Conservation (phyloP, 2,329 filamentous ascomycete genomes). For the Penicillium frequentans region DNA sequence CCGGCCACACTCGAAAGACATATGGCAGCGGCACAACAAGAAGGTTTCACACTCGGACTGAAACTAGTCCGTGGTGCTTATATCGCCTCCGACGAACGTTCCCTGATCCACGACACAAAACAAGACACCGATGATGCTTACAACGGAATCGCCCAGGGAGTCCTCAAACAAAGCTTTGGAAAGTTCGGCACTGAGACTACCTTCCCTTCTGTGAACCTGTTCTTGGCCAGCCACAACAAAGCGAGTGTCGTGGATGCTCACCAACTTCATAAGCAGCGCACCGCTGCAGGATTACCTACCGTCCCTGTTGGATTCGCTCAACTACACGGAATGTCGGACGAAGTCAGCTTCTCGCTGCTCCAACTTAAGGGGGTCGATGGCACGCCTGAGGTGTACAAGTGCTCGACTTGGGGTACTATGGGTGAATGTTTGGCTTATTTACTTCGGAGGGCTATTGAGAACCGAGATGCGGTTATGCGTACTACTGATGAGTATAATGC, state of each 20-base stretch:
- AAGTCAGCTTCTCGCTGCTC: constrained; percentile 57
- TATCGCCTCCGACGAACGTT: constrained; percentile 66
- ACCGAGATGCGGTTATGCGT: constrained; percentile 57
- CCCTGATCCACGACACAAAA: constrained; percentile 72
- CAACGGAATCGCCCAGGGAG: constrained; percentile 68
- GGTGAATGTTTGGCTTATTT: constrained; percentile 79
- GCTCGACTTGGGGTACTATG: constrained; percentile 57
- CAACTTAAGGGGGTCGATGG: constrained; percentile 38
- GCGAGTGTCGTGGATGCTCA: constrained; percentile 63
- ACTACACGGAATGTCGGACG: constrained; percentile 62
- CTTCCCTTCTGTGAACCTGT: constrained; percentile 63
- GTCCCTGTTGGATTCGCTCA: constrained; percentile 57
- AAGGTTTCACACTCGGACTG: constrained; percentile 67
- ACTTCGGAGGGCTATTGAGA: constrained; percentile 58
- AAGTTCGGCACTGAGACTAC: constrained; percentile 20
- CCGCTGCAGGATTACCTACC: constrained; percentile 38
- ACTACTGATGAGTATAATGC: constrained; percentile 47
- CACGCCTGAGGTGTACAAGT: constrained; percentile 54
- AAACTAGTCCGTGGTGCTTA: constrained; percentile 78
- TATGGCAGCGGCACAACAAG: constrained; percentile 58
- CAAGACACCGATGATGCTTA: constrained; percentile 70
- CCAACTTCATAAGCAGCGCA: constrained; percentile 49
- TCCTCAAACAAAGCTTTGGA: constrained; percentile 56
- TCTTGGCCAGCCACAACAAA: constrained; percentile 82
- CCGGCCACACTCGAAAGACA: constrained; percentile 60